Evolutionary conservation across 1,139 yeast species (phyloP), one percentile per base, ranked within the genome.

Genomic region (Tardiomyces digboiensis): DNA sequence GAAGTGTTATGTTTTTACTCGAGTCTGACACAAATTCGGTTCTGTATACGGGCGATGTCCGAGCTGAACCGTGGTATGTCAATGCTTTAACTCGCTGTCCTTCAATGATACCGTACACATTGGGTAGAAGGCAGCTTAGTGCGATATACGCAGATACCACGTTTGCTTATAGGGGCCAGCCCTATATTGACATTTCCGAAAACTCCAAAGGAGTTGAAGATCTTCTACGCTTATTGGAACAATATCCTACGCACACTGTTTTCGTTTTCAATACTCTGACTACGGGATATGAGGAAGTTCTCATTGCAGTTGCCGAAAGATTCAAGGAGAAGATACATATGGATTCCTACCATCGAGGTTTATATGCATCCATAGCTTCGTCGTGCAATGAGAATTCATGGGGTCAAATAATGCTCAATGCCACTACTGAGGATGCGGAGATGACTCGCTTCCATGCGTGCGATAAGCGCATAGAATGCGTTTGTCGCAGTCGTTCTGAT

Each of bases 21-120:
- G 76, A 77, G 50, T 57, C 64, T 2, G 39, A 45, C 0, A 39
- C 41, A 1, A 52, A 53, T 18, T 57, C 74, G 0, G 71, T 78
- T 1, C 58, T 79, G 3, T 62, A 70, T 18, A 78, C 84, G 0
- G 86, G 85, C 2, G 85, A 80, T 52, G 48, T 77, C 8, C 62
- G 83, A 29, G 81, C 81, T 1, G 85, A 79, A 52, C 41, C 53
- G 0, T 75, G 80, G 77, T 77, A 78, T 74, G 57, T 70, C 1
- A 61, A 67, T 10, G 49, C 65, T 2, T 56, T 76, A 12, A 48
- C 53, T 2, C 66, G 64, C 37, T 69, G 71, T 46, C 72, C 72
- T 2, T 53, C 54, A 7, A 54, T 80, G 18, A 57, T 67, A 20
- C 78, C 80, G 0, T 79, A 68, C 47, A 60, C 68, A 1, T 50